Evolutionary conservation across 495 filamentous ascomycete genomes (phyloP), one percentile per base, ranked within the genome.

Genomic region (Xylaria venustula): DNA sequence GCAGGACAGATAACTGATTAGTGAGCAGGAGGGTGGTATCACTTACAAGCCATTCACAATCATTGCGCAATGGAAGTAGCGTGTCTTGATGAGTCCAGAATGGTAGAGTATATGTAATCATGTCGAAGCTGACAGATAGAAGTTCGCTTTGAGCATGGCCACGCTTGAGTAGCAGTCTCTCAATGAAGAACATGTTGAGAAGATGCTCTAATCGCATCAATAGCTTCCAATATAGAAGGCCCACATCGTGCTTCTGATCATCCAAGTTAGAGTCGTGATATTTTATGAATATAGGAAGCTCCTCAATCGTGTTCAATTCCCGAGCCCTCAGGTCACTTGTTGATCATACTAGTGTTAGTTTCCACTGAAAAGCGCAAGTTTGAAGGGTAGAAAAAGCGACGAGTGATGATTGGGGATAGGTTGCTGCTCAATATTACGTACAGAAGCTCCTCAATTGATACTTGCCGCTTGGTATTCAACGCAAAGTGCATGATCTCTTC

Each of bases 401-500:
- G 46, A 22, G n/a, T 19, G n/a, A 30, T 28, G n/a, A 20, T 11
- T 17, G 45, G 15, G 14, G 30, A n/a, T 37, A 32, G 25, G 17
- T 2, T 20, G 3, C 6, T 15, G 17, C 7, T 5, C 17, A 12
- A 1, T 14, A 56, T 14, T n/a, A 69, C 72, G 61, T 69, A 83
- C 79, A 80, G 70, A 7, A 81, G 73, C 51, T 76, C 76, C 12
- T 74, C 70, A n/a, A 82, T 60, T 0, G 81, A 67, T 26, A 81
- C 75, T 15, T 71, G 65, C 6, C 73, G 67, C 46, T 71, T n/a
- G 72, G 77, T 60, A 1, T 81, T 79, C 11, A 88, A 65, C 14
- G 84, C 82, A 19, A 88, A 79, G 58, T 86, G 79, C 19, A 89
- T 77, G 14, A 87, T 81, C 54, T 86, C 79, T 55, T 88, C 86